phyloP scores from a whole-genome alignment of 2,329 filamentous ascomycete species.

The Colletotrichum sp. region DNA sequence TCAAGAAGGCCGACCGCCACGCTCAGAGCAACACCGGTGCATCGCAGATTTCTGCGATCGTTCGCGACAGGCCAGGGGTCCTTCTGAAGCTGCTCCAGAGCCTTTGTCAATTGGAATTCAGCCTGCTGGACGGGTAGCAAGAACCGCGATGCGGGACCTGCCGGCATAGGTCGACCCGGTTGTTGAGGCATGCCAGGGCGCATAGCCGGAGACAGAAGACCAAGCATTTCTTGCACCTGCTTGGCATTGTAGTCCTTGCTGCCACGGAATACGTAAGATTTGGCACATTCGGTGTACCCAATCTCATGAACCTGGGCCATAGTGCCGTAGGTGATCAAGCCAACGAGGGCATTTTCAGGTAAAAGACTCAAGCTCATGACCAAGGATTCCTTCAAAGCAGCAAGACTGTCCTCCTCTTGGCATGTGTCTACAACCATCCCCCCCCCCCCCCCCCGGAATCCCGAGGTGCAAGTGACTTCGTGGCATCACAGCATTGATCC shows the following conservation, averaged over 20 bases:
- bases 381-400: slow-evolving; percentile 83
- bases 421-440: slow-evolving; percentile 84
- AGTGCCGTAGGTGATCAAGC: slow-evolving; percentile 87
- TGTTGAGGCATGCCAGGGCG: slow-evolving; percentile 78
- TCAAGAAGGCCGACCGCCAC: slow-evolving; percentile 93
- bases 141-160: slow-evolving; percentile 87
- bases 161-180: slow-evolving; percentile 75
- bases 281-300: slow-evolving; percentile 96
- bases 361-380: slow-evolving; percentile 85
- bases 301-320: slow-evolving; percentile 99
- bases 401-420: slow-evolving; percentile 85
- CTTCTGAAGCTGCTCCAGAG: slow-evolving; percentile 92
- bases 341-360: slow-evolving; percentile 81
- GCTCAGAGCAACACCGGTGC: slow-evolving; percentile 94
- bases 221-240: slow-evolving; percentile 99
- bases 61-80: slow-evolving; percentile 98
- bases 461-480: neutral
- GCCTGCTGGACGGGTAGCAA: slow-evolving; percentile 93
- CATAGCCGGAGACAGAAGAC: slow-evolving; percentile 73
- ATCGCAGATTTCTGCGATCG: slow-evolving; percentile 87
- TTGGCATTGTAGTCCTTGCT: slow-evolving; percentile 98
- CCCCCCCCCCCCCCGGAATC: neutral
- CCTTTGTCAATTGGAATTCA: slow-evolving; percentile 96
- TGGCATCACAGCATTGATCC: neutral
- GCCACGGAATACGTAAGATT: slow-evolving; percentile 97